Evolutionary conservation across 331 rosid genomes (phyloP), one percentile per base, ranked within the genome.

Genomic region (Quercus lobata): DNA sequence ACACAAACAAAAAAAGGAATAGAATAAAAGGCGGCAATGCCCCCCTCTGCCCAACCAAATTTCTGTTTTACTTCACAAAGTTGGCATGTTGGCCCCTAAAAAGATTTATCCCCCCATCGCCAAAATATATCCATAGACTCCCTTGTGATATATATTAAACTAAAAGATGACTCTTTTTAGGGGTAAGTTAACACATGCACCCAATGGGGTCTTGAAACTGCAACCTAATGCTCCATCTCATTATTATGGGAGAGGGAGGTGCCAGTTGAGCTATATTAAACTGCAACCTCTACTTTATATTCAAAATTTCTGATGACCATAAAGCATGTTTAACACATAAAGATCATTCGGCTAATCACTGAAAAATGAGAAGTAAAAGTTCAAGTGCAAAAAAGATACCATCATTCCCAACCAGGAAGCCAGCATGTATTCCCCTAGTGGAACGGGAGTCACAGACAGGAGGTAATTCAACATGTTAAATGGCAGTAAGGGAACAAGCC

Each of bases 341-440:
- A 3, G 60, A 62, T 79, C 66, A 71, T 52, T 65, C 21, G 54
- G 57, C n/a, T 46, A 80, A 35, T 77, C 78, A 56, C 5, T 61
- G 69, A 30, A 30, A 65, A 65, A 37, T 16, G 18, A 80, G 30
- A 57, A 21, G 41, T 54, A 71, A 32, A 19, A 30, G 73, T 66
- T 73, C 55, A 34, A 78, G 74, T 60, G 78, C 61, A 56, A 74
- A 88, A 82, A 86, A 76, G n/a, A 65, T 90, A 96, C 99, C 98
- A 96, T 91, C 99, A 96, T 96, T 86, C 99, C 99, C 76, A 96
- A 71, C 99, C 99, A 96, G 58, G 98, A 92, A 83, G 98, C 98
- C 82, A 96, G 87, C 91, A 93, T 84, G 88, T 93, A 96, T 72
- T 91, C 91, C 83, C 89, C 91, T 6, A 91, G 3, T 53, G 98